Base-by-base conservation (phyloP, 495 filamentous ascomycete genomes). In the Delitschia confertaspora region DNA sequence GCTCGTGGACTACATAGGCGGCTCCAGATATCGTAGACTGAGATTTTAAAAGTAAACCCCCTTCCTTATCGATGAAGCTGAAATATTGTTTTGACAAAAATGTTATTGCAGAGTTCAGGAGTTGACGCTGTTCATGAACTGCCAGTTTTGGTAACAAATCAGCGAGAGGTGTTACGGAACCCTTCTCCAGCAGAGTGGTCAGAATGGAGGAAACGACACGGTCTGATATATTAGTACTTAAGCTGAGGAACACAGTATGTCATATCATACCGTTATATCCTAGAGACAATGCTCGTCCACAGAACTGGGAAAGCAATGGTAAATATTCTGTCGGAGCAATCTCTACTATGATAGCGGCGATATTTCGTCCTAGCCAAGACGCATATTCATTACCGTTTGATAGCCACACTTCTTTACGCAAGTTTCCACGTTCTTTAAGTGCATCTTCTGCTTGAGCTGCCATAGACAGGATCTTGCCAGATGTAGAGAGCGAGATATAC, bases 361-460 rank as follows among this genome's bases (percentile, higher is more conserved):
- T 68, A 52, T 79, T 85, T n/a, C 30, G 42, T n/a, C 81, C 87
- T 9, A 95, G 61, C 91, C 93, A 96, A 3, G 61, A 52, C 6
- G 73, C 67, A 66, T 82, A 96, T 7, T 70, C 50, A 31, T 61
- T 62, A 0, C 79, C 76, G 58, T 80, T 72, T 5, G 79, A 73
- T 19, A 86, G 53, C 89, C 88, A 95, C 54, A 44, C 22, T 33
- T 25, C 34, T 25, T 36, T 17, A 29, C 33, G 32, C 34, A 30
- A 7, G 3, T 10, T 4, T 23, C 31, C 59, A 46, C 19, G 56
- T 2, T 62, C 46, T 47, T 66, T 64, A 30, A 68, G 47, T 32
- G 79, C 55, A 32, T 74, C 69, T 18, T 80, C 71, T n/a, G 83
- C 85, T 63, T 95, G 84, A 9, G 87, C 86, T 25, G 77, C 71